These are phyloP conservation scores for Murraya koenigii DNA, from an alignment of 345 rosid species.

Conservation along the genomic window DNA sequence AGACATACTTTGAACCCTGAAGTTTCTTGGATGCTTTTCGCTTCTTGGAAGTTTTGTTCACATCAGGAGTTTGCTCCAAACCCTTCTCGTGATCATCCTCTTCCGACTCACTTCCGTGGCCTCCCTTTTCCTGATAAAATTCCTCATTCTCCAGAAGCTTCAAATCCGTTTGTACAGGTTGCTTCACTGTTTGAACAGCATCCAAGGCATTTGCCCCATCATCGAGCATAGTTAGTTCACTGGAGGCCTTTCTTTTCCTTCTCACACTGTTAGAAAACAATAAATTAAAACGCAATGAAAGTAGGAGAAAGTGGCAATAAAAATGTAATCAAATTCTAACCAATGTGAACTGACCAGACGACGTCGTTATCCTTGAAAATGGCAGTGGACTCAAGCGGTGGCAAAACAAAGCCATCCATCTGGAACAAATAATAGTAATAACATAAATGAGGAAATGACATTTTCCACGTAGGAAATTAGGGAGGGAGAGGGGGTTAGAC, in stretches of 20 bases:
- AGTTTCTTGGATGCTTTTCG: constrained; percentile 64
- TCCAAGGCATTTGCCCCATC: constrained; percentile 32
- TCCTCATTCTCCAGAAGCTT: constrained; percentile 69
- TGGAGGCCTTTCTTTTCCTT: constrained; percentile 38
- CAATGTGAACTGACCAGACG: constrained; percentile 49
- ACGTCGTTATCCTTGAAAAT: constrained; percentile 78
- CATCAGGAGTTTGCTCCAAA: constrained; percentile 33
- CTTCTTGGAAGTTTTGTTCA: constrained; percentile 53
- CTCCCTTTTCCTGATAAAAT: constrained; percentile 59
- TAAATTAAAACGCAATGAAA: constrained; percentile 1
- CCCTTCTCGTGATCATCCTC: constrained; percentile 36
- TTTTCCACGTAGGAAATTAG: not conserved
- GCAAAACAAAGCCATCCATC: constrained; percentile 95
- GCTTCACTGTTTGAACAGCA: constrained; percentile 35
- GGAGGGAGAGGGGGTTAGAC: constrained; percentile 9
- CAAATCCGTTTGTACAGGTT: constrained; percentile 23
- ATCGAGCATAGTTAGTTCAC: constrained; percentile 27
- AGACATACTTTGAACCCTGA: constrained; percentile 59
- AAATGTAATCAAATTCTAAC: not conserved
- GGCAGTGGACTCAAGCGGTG: constrained; percentile 73
- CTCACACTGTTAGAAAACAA: constrained; percentile 45
- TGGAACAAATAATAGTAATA: constrained; percentile 20
- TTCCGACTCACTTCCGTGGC: constrained; percentile 59
- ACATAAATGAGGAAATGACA: not conserved
- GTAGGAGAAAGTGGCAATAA: not conserved